These are phyloP conservation scores for Phellopilus nigrolimitatus DNA, from an alignment of 1,284 basidiomycete genomes.

Conservation along the genomic window DNA sequence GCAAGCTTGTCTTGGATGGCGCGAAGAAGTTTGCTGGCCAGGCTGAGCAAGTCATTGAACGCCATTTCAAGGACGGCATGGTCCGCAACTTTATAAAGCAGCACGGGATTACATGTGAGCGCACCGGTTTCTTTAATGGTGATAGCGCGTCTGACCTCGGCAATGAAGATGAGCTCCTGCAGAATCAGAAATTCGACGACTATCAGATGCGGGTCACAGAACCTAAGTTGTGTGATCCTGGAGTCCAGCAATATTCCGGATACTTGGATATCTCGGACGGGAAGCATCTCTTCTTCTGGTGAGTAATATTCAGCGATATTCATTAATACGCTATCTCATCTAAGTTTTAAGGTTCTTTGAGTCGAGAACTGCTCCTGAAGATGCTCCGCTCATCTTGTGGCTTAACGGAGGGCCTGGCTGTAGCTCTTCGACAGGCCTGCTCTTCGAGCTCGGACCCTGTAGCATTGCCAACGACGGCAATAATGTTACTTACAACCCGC, in stretches of 20 bases:
- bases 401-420: constrained; percentile 84
- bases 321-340: constrained; percentile 26
- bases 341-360: constrained; percentile 78
- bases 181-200: constrained; percentile 62
- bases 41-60: constrained; percentile 30
- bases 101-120: constrained; percentile 56
- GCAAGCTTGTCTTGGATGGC: constrained; percentile 13
- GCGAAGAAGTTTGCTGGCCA: constrained; percentile 15
- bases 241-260: constrained; percentile 83
- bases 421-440: constrained; percentile 71
- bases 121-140: background rate
- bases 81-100: constrained; percentile 58
- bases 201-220: constrained; percentile 71
- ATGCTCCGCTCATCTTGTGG: constrained; percentile 85
- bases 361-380: constrained; percentile 63
- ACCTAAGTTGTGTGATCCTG: constrained; percentile 75
- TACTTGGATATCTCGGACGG: constrained; percentile 86
- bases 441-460: constrained; percentile 89
- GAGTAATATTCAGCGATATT: constrained; percentile 23
- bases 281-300: constrained; percentile 89
- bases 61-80: constrained; percentile 48
- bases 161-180: constrained; percentile 64
- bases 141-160: constrained; percentile 6
- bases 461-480: constrained; percentile 62
- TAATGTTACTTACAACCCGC: constrained; percentile 66